These are phyloP conservation scores for Glycine tomentella DNA, from an alignment of 306 rosid species.

Conservation along the genomic window DNA sequence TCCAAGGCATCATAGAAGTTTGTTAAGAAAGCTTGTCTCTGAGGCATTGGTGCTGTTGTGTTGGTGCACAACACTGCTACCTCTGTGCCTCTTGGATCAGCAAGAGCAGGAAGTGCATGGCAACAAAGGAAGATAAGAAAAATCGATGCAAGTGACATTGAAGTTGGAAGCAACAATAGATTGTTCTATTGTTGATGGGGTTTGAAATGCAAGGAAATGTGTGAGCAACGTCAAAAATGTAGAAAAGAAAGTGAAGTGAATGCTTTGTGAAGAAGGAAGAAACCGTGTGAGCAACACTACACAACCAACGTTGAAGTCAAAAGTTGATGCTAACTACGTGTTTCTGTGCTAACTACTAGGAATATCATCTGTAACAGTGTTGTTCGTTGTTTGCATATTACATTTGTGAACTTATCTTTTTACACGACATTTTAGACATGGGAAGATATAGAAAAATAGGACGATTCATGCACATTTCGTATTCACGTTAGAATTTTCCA, in stretches of 20 bases:
- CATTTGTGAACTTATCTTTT: neutral
- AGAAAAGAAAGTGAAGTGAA: neutral
- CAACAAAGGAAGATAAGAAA: slow-evolving; percentile 36
- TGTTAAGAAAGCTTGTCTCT: slow-evolving; percentile 47
- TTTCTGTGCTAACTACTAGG: no score
- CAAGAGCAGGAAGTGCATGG: slow-evolving; percentile 8
- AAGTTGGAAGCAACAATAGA: neutral
- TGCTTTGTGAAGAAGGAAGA: neutral
- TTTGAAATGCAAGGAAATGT: slow-evolving; percentile 1
- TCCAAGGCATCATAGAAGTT: slow-evolving; percentile 60
- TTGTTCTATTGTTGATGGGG: neutral
- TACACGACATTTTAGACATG: neutral
- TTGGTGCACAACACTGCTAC: slow-evolving; percentile 63
- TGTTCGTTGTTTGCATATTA: neutral
- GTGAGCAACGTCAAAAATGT: neutral
- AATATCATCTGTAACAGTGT: neutral
- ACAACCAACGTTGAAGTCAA: neutral
- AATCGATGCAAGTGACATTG: slow-evolving; percentile 32
- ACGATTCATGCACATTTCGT: no score
- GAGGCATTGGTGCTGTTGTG: slow-evolving; percentile 50
- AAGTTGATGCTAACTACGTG: slow-evolving; percentile 12
- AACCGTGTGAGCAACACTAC: slow-evolving; percentile 19
- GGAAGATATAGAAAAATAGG: neutral
- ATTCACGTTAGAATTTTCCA: no score
- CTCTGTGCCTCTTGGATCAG: slow-evolving; percentile 68